Conservation (phyloP, 768 basidiomycete species). For the Tulasnella sp. region DNA sequence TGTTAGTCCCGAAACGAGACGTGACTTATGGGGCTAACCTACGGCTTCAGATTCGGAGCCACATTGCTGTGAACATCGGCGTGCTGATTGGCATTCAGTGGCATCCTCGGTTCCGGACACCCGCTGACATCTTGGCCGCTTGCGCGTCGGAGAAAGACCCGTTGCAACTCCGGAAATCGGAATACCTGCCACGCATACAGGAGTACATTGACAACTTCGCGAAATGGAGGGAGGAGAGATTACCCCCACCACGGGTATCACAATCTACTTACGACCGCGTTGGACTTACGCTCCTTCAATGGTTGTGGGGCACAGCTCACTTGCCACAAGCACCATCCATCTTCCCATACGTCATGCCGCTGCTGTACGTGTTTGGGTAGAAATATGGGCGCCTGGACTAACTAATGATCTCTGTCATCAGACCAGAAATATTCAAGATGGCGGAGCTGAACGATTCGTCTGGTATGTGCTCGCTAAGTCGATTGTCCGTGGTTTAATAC, state of each 20-base stretch:
- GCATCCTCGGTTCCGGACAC: slow-evolving; percentile 54
- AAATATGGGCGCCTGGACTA: not conserved
- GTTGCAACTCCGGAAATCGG: slow-evolving; percentile 44
- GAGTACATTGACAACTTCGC: slow-evolving; percentile 51
- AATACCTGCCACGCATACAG: slow-evolving; percentile 47
- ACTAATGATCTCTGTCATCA: slow-evolving; percentile 29
- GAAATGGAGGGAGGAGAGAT: slow-evolving; percentile 60
- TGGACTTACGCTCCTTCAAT: slow-evolving; percentile 73
- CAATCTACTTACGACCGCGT: slow-evolving; percentile 89
- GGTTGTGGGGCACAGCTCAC: slow-evolving; percentile 71
- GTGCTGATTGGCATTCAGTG: slow-evolving; percentile 42
- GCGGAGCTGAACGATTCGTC: slow-evolving; percentile 69
- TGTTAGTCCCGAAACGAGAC: slow-evolving; percentile 9
- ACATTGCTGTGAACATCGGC: slow-evolving; percentile 42
- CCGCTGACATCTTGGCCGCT: slow-evolving; percentile 43
- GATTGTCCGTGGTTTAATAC: too few relatives aligned
- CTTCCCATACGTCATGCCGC: slow-evolving; percentile 64
- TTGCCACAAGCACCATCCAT: slow-evolving; percentile 62
- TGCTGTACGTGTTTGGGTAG: slow-evolving; percentile 48
- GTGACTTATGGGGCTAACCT: not conserved
- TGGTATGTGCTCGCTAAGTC: not conserved
- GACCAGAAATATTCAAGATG: slow-evolving; percentile 83
- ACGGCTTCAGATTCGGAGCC: slow-evolving; percentile 47
- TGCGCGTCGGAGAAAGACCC: slow-evolving; percentile 47
- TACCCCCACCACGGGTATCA: slow-evolving; percentile 76